Evolutionary conservation across 805 yeast genomes (phyloP).

Genomic region (Monosporozyma solicola): DNA sequence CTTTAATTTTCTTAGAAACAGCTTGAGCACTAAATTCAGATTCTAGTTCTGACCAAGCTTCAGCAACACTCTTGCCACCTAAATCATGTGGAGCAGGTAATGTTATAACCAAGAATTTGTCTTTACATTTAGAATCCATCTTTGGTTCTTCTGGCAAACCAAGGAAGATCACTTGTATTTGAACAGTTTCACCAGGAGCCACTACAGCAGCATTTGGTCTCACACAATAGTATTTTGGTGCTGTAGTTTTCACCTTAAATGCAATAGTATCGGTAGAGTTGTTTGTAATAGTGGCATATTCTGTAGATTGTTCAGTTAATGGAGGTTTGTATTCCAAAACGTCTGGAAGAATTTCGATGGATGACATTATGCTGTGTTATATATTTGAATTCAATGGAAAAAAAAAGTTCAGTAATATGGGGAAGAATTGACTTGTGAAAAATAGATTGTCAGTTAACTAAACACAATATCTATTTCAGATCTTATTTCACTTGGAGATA

Average conservation of each 20-base stretch:
- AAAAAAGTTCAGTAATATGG: no score
- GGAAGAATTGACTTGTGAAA: neutral
- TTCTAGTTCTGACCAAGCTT: constrained; percentile 70
- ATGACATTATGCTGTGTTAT: constrained; percentile 11
- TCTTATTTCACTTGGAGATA: neutral
- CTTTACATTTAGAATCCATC: constrained; percentile 70
- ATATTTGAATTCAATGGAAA: neutral
- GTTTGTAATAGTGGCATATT: constrained; percentile 42
- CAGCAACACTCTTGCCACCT: constrained; percentile 51
- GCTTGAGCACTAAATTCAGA: constrained; percentile 45
- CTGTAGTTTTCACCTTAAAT: constrained; percentile 95
- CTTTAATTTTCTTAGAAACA: constrained; percentile 58
- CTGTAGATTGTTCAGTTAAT: constrained; percentile 62
- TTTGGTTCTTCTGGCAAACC: constrained; percentile 72
- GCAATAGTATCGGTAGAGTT: constrained; percentile 58
- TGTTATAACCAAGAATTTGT: constrained; percentile 84
- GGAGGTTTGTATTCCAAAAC: constrained; percentile 72
- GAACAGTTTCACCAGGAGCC: constrained; percentile 60
- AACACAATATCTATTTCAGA: neutral
- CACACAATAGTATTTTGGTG: constrained; percentile 91
- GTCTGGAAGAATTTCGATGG: constrained; percentile 65
- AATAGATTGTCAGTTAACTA: neutral
- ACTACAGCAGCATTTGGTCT: constrained; percentile 88
- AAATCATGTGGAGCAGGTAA: constrained; percentile 61
- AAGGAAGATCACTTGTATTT: constrained; percentile 77